Evolutionary conservation across 2,329 filamentous ascomycete genomes (phyloP), one percentile per base, ranked within the genome.

Genomic region (Pseudocercospora fijiensis): DNA sequence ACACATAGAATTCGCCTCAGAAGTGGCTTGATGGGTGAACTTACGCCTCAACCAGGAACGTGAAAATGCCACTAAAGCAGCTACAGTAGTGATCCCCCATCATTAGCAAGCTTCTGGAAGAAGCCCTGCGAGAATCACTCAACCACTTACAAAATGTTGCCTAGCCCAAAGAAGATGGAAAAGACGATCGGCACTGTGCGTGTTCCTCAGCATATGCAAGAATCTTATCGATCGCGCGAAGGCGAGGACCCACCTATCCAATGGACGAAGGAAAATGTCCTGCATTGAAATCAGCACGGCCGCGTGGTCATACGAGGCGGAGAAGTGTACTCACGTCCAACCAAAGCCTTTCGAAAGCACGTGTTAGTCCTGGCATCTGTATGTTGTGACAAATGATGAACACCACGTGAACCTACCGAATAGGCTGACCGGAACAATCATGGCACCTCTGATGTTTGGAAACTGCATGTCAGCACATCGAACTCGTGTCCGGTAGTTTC

Each of bases 351-450:
- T 8, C 22, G 47, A 24, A 37, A 33, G 56, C 49, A 61, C 58
- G 37, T 47, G 59, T 63, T 51, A 62, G 56, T 67, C 71, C 70
- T 53, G 18, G 33, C 18, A 45, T 49, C 24, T 18, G 7, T 26
- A 30, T 62, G 61, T 52, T 47, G 61, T 60, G 55, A 45, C 30
- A 28, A n/a, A n/a, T n/a, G n/a, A n/a, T n/a, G n/a, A n/a, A 37
- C 33, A 55, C 47, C 58, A 57, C n/a, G 71, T 76, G 22, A 28
- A 53, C 49, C 11, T 74, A 82, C 91, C 90, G 76, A 97, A 96
- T 16, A 98, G 79, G 6, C 91, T 91, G 61, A 90, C 81, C 4
- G 92, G 91, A 30, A 95, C 91, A 9, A 96, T 78, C 51, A 92
- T 77, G 0, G 88, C 88, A n/a, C 93, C 94, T 9, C 73, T 74